phyloP scores from a whole-genome alignment of 2,329 filamentous ascomycete genomes.

The Knufia fluminis region DNA sequence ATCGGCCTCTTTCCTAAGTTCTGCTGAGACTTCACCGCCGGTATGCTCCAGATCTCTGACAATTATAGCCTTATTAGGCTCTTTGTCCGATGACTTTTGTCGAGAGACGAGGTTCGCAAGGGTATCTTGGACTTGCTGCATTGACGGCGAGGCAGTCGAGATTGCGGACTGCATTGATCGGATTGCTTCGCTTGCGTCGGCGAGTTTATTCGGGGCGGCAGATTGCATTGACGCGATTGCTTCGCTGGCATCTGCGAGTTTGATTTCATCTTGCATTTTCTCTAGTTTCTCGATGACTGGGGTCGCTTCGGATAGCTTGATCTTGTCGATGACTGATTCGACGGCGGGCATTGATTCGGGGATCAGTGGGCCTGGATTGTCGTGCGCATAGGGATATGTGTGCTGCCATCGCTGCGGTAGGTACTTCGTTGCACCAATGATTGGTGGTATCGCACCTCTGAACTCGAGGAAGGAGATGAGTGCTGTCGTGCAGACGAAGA shows the following conservation, averaged over 20 bases:
- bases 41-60: slow-evolving; percentile 21
- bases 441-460: slow-evolving; percentile 47
- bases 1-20: slow-evolving; percentile 23
- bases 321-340: slow-evolving; percentile 9
- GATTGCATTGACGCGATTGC: slow-evolving; percentile 8
- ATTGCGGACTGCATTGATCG: slow-evolving; percentile 5
- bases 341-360: slow-evolving; percentile 2
- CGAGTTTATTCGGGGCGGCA: slow-evolving; percentile 3
- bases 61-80: slow-evolving; percentile 22
- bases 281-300: slow-evolving; percentile 9
- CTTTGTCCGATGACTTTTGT: slow-evolving; percentile 14
- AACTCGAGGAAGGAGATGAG: slow-evolving; percentile 55
- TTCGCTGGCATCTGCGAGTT: slow-evolving; percentile 8
- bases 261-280: slow-evolving; percentile 11
- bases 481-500: slow-evolving; percentile 54
- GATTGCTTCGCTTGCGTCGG: slow-evolving; percentile 8
- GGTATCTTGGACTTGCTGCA: slow-evolving; percentile 11
- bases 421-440: slow-evolving; percentile 47
- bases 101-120: slow-evolving; percentile 17
- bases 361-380: slow-evolving; percentile 10
- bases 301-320: slow-evolving; percentile 11
- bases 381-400: slow-evolving; percentile 29
- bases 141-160: neutral
- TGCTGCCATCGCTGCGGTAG: slow-evolving; percentile 45
- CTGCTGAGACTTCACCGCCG: slow-evolving; percentile 34